Conservation (phyloP, 2,329 filamentous ascomycete genomes). For the Cladosporium sp. region DNA sequence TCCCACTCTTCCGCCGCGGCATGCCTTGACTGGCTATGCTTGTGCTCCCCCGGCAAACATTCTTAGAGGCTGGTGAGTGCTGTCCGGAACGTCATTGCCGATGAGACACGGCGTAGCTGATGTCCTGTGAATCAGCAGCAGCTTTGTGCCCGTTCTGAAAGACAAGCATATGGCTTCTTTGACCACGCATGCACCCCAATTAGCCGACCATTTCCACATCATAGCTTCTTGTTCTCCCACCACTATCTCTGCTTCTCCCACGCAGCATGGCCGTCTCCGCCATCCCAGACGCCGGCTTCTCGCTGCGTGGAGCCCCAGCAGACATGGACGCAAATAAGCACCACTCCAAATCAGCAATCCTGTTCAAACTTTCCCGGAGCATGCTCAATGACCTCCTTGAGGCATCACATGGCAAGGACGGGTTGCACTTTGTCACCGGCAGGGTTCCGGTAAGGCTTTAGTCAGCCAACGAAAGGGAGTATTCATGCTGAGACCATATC, state of each 20-base stretch:
- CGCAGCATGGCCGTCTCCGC: constrained; percentile 27
- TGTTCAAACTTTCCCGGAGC: constrained; percentile 36
- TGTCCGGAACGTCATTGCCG: constrained; percentile 21
- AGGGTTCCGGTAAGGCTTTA: constrained; percentile 36
- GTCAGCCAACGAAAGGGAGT: constrained; percentile 3
- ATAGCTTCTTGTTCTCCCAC: constrained; percentile 17
- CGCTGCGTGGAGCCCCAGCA: constrained; percentile 32
- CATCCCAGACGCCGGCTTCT: constrained; percentile 30
- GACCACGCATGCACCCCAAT: constrained; percentile 16
- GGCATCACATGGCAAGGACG: constrained; percentile 32
- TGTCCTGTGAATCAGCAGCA: constrained; percentile 19
- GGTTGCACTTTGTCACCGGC: constrained; percentile 39
- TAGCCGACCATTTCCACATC: constrained; percentile 8
- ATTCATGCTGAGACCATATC: constrained; percentile 16
- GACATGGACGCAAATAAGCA: constrained; percentile 26
- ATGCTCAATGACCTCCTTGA: constrained; percentile 38
- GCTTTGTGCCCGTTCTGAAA: constrained; percentile 15
- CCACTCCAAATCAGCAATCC: constrained; percentile 31
- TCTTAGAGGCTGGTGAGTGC: constrained; percentile 22
- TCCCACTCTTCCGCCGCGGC: constrained; percentile 10
- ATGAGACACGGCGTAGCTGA: constrained; percentile 22
- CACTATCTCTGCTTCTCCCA: neutral
- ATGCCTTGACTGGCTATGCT: constrained; percentile 22
- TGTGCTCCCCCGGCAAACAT: constrained; percentile 21
- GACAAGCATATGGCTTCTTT: constrained; percentile 28